These are phyloP conservation scores for Prillingera fragicola DNA, from an alignment of 1,284 basidiomycete species.

Conservation along the genomic window DNA sequence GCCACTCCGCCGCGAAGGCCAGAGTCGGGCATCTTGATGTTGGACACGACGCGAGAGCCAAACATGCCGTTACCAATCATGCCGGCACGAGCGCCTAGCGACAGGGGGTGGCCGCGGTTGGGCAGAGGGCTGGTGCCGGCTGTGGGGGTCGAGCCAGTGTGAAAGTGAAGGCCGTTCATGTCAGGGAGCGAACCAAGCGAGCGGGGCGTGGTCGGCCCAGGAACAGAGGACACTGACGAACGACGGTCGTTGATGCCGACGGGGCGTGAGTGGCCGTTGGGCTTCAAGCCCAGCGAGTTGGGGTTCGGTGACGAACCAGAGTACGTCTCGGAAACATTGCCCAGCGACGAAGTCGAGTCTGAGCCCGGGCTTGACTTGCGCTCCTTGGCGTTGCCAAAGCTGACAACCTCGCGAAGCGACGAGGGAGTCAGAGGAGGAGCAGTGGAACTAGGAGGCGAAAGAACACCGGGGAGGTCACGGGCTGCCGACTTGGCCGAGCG, in stretches of 20 bases:
- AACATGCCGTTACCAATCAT: conserved; percentile 45
- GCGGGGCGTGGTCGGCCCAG: conserved; percentile 28
- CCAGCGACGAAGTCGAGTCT: conserved; percentile 43
- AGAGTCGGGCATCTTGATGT: conserved; percentile 25
- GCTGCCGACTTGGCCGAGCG: conserved; percentile 27
- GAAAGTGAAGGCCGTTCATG: conserved; percentile 38
- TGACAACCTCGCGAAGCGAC: conserved; percentile 32
- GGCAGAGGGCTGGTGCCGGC: conserved; percentile 24
- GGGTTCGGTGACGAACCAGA: conserved; percentile 10
- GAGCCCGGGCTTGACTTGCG: conserved; percentile 36
- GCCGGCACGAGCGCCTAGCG: conserved; percentile 27
- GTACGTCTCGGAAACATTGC: conserved; percentile 23
- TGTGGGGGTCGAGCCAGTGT: conserved; percentile 19
- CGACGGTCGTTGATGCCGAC: conserved; percentile 15
- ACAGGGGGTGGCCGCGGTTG: conserved; percentile 20
- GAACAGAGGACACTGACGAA: conserved; percentile 20
- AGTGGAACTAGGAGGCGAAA: conserved; percentile 34
- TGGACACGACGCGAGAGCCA: conserved; percentile 14
- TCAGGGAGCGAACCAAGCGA: conserved; percentile 37
- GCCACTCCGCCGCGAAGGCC: conserved; percentile 32
- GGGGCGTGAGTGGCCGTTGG: conserved; percentile 5
- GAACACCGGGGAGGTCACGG: conserved; percentile 37
- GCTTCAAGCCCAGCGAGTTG: conserved; percentile 8
- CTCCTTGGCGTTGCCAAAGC: conserved; percentile 22
- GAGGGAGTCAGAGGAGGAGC: conserved; percentile 35